Percentiles rank a stretch among this genome's conserved stretches.
phyloP scores from a whole-genome alignment of 768 basidiomycete species.

The Kwoniella botswanensis region DNA sequence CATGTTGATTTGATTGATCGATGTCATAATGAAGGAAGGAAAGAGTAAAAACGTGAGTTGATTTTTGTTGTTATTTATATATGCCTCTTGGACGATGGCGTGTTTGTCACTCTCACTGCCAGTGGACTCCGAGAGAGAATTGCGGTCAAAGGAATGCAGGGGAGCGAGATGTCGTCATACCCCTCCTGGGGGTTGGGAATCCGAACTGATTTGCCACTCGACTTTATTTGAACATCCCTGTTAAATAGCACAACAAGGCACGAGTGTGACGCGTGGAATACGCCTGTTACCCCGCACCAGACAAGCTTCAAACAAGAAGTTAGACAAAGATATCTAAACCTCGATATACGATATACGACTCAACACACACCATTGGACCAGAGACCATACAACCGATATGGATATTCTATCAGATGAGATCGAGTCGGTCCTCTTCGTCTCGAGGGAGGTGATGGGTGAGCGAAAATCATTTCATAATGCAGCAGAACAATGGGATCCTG shows the following conservation, averaged over 20 bases:
- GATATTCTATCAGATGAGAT: constrained; percentile 68
- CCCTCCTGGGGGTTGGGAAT: neutral
- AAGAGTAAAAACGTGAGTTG: neutral
- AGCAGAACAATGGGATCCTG: neutral
- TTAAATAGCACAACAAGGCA: neutral
- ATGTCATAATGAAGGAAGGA: constrained; percentile 16
- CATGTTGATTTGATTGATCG: constrained; percentile 30
- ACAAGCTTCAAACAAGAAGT: neutral
- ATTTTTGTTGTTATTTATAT: constrained; percentile 8
- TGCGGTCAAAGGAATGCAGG: neutral
- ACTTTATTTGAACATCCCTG: neutral
- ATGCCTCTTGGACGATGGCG: neutral
- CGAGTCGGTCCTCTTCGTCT: constrained; percentile 85
- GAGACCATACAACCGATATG: constrained; percentile 27
- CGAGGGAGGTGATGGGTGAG: constrained; percentile 86
- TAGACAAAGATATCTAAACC: neutral
- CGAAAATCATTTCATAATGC: neutral
- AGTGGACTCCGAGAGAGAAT: neutral
- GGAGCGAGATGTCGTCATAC: constrained; percentile 9
- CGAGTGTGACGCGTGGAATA: constrained; percentile 14
- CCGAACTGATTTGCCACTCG: neutral
- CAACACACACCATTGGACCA: neutral
- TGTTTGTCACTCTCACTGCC: constrained; percentile 6
- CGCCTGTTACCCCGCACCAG: neutral
- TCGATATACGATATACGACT: neutral